Conservation (phyloP, 176 grass and related monocot species). For the Zoysia japonica region DNA sequence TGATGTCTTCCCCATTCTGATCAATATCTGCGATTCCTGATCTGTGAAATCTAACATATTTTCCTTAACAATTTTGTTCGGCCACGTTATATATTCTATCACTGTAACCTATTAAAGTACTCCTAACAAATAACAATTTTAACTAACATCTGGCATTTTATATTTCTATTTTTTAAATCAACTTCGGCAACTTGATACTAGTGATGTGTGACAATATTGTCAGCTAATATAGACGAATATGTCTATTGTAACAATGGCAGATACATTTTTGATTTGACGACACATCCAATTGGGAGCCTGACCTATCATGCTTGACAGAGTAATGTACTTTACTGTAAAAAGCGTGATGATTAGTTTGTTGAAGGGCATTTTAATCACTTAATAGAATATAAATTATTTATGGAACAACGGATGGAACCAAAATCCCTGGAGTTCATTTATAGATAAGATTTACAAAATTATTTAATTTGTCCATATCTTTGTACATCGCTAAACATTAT, state of each 20-base stretch:
- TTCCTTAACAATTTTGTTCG: neutral
- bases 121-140: neutral
- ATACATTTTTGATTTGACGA: neutral
- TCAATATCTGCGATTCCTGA: neutral
- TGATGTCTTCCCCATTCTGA: conserved; percentile 27
- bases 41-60: neutral
- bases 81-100: neutral
- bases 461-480: neutral
- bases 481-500: neutral
- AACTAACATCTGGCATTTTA: neutral
- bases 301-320: neutral
- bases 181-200: neutral
- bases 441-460: neutral
- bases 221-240: neutral
- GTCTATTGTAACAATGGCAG: neutral
- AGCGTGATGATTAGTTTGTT: neutral
- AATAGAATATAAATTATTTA: neutral
- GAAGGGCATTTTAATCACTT: conserved; percentile 5
- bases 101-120: neutral
- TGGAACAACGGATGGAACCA: neutral
- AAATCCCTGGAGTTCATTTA: neutral
- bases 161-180: too few species aligned
- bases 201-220: neutral
- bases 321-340: neutral
- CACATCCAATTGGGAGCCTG: neutral